Conservation (phyloP, 805 yeast genomes). For the Zygosaccharomyces siamensis region DNA sequence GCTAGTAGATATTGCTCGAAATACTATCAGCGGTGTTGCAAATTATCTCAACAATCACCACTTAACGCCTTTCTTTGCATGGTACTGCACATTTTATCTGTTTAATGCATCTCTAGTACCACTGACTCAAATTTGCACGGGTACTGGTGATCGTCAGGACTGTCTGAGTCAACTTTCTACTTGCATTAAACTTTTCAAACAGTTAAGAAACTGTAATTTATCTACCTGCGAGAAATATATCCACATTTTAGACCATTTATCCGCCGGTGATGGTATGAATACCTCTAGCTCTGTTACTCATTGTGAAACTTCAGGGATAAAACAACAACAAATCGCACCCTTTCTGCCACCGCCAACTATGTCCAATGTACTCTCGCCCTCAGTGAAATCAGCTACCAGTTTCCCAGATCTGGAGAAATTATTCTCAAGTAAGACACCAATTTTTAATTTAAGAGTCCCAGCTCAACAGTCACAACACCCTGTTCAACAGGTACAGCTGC, state of each 20-base stretch:
- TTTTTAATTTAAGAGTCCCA: background rate
- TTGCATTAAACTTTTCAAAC: background rate
- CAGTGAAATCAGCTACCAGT: constrained; percentile 15
- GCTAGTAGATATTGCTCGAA: constrained; percentile 46
- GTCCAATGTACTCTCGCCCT: background rate
- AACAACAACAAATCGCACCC: background rate
- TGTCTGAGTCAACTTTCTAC: background rate
- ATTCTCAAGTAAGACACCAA: constrained; percentile 9
- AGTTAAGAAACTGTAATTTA: constrained; percentile 7
- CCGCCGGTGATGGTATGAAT: background rate
- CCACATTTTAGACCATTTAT: constrained; percentile 9
- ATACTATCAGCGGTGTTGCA: constrained; percentile 47
- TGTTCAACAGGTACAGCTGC: constrained; percentile 1
- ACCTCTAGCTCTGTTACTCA: background rate
- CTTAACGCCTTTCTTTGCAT: constrained; percentile 46
- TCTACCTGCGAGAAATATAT: constrained; percentile 10
- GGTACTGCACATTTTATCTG: constrained; percentile 61
- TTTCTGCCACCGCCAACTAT: background rate
- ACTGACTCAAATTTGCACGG: constrained; percentile 29
- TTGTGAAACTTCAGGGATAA: background rate
- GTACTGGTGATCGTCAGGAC: background rate
- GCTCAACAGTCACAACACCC: background rate
- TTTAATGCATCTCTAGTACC: constrained; percentile 62
- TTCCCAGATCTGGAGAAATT: constrained; percentile 22
- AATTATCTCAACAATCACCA: constrained; percentile 36